Evolutionary conservation across 2,329 filamentous ascomycete genomes (phyloP), one percentile per base, ranked within the genome.

Genomic region (Periconia macrospinosa): DNA sequence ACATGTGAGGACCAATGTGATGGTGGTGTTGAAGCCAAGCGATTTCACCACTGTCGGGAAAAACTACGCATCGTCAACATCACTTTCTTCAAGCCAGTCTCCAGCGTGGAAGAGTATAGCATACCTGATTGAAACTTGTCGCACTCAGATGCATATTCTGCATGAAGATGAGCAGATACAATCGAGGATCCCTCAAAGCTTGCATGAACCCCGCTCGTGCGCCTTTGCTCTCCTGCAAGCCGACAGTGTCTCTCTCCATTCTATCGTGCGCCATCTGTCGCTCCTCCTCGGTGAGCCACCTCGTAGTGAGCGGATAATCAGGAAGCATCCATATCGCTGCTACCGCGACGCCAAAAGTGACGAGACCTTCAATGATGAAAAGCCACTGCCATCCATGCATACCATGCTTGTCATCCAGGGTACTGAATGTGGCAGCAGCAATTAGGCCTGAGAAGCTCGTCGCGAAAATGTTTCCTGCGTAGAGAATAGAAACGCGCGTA

Each of bases 261-360:
- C 63, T 57, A 30, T 57, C 45, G 20, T 68, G 60, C 1, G 65
- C 64, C 8, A 67, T 45, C 45, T 79, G 68, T 23, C 74, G 72
- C 61, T 83, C 76, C 2, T 75, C 73, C 0, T 64, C 68, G 1
- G 60, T 75, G 9, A 81, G 67, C 78, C 78, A 80, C 17, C 61
- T 60, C 0, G 77, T 79, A 2, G 69, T 65, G 1, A 73, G 61
- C 1, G 64, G 65, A 15, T 51, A 44, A 44, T 68, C 56, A 2
- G 65, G 62, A 3, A 68, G 55, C 2, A 58, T 44, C 59, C 44
- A 67, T 59, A 59, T 75, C 50, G 9, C 47, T 64, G 3, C 65
- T 55, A 37, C 27, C n/a, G 61, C 59, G 15, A 57, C 55, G 30
- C 18, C 52, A 41, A 60, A 49, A 13, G 74, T 77, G 7, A 69